Base-by-base conservation (phyloP, 257 asterid genomes). In the Solanum pinnatisectum region DNA sequence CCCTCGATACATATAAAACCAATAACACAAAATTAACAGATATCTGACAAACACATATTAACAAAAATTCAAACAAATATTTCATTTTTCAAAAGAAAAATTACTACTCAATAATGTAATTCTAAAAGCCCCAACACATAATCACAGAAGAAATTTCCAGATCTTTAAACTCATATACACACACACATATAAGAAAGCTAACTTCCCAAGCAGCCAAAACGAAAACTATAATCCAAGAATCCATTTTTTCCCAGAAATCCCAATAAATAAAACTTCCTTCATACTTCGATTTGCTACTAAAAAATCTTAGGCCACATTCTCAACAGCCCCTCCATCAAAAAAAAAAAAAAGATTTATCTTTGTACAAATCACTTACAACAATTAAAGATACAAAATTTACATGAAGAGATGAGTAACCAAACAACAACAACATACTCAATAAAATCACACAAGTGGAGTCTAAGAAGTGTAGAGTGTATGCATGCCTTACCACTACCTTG, bases 391-490 rank as follows among this genome's bases (percentile, higher is more conserved):
- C 35, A n/a, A 5, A 67, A 0, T 67, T 67, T 11, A 67, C 35
- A 25, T 0, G 35, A 65, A 65, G 18, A 63, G 32, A 63, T 10
- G 33, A 0, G 71, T 63, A 63, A 60, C 27, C 68, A 8, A 60
- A 3, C 27, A 23, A 22, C 56, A 46, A 46, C 27, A 60, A 8
- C 12, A 60, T 60, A 60, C 68, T 0, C 68, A 60, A 8, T 60
- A 8, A 59, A 60, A 1, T 60, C 25, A 0, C 68, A 60, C 68
- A 22, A 8, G 27, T 60, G 0, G 13, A 10, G 68, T 60, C 14
- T 60, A 0, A 9, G 27, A 9, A 63, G 71, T 0, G 15, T 0
- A 63, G 32, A 63, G 3, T n/a, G 15, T 10, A 63, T 12, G 6
- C 15, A 63, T 4, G 15, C 32, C 71, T 23, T 59, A 22, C 27